Evolutionary conservation across 495 filamentous ascomycete species (phyloP).

Genomic region (Penicillium taxi): DNA sequence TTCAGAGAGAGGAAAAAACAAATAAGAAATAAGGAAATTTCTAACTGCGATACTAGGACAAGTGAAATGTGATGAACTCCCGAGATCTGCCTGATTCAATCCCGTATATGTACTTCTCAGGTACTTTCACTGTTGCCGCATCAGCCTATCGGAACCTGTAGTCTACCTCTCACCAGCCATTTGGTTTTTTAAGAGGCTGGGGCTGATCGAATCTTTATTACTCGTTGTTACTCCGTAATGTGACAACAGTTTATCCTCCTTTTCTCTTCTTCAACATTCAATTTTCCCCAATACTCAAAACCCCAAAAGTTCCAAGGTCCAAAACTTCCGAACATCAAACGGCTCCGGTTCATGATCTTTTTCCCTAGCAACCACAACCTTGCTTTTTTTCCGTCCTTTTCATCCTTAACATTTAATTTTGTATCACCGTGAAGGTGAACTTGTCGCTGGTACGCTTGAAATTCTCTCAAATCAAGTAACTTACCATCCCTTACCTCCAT

Average conservation of each 20-base stretch:
- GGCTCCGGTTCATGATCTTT: slow-evolving; percentile 12
- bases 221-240: slow-evolving; percentile 4
- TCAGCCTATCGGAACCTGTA: slow-evolving; percentile 2
- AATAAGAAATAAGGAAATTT: background rate
- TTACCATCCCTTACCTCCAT: slow-evolving; percentile 4
- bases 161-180: slow-evolving; percentile 1
- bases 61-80: too few species aligned
- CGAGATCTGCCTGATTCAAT: too few species aligned
- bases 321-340: too few species aligned
- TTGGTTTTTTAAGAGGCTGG: background rate
- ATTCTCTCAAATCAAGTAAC: slow-evolving; percentile 6
- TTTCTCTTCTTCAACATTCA: slow-evolving; percentile 7
- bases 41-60: too few species aligned
- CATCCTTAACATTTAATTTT: slow-evolving; percentile 7
- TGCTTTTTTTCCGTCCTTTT: slow-evolving; percentile 11
- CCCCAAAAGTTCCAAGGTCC: too few species aligned
- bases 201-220: background rate
- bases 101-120: background rate
- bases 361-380: slow-evolving; percentile 15
- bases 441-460: slow-evolving; percentile 25
- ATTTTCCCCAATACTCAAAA: slow-evolving; percentile 2
- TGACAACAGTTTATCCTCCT: slow-evolving; percentile 3
- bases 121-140: slow-evolving; percentile 7
- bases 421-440: slow-evolving; percentile 15
- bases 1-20: background rate